Evolutionary conservation across 2,329 filamentous ascomycete genomes (phyloP), one percentile per base, ranked within the genome.

Genomic region (Arthrobotrys pseudoclavata): DNA sequence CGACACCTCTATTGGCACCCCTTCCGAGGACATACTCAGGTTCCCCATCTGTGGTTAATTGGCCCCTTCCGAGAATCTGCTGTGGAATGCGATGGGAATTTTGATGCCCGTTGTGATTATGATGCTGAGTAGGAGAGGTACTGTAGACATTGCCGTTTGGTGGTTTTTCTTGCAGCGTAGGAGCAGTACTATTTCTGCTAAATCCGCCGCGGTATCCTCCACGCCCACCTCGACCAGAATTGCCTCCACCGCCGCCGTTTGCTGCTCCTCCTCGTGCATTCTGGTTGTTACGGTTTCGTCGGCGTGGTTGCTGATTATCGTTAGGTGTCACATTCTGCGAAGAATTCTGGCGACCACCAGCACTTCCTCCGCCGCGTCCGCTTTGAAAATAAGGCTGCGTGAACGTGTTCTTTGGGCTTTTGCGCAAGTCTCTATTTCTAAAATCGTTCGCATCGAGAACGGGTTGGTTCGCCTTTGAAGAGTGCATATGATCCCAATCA

Each of bases 11-110:
- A 7, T 80, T 80, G 1, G 81, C 79, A 1, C 80, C 81, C 5
- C 81, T 80, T 24, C 82, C 80, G 12, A 83, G 69, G 1, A 81
- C 79, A 50, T 79, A 82, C 10, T 81, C 79, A 4, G 80, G 81
- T 10, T 82, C 80, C 22, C 34, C 70, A 50, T 53, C 68, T 22
- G 45, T 20, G 18, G 15, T n/a, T 22, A 29, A 22, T 40, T 70
- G 72, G 10, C 64, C 61, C 26, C 52, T 52, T 29, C 50, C 68
- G 2, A 69, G 47, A 13, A 66, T 78, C 12, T 69, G 75, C 26
- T 72, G 63, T 9, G 71, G 64, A 3, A n/a, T 15, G 15, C 66
- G 63, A 24, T 20, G 26, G 18, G 24, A 29, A 18, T 64, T 31
- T 26, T 63, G 50, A 18, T 40, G 37, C 18, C 18, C 18, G 40